Evolutionary conservation across 148 eudicot species (phyloP).

Genomic region (Linanthus parryae): DNA sequence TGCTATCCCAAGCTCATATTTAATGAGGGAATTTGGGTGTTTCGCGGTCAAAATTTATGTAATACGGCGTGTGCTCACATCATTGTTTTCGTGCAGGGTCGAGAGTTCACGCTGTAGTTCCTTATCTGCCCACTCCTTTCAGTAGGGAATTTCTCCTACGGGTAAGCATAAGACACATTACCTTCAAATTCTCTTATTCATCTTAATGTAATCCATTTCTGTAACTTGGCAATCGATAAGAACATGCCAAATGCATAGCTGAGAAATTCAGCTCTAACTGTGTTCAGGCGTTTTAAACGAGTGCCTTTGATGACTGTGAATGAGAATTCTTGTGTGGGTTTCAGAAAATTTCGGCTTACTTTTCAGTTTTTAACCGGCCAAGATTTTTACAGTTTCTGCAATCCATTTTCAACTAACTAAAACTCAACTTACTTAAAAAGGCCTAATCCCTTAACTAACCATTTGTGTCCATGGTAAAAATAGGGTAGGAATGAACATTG

Average conservation of each 20-base stretch:
- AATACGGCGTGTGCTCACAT: background rate
- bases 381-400: background rate
- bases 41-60: background rate
- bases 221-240: background rate
- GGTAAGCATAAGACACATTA: constrained; percentile 14
- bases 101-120: constrained; percentile 12
- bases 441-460: background rate
- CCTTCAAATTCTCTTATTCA: background rate
- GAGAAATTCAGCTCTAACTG: no score
- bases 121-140: constrained; percentile 2
- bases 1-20: background rate
- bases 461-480: background rate
- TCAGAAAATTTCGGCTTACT: background rate
- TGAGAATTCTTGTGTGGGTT: background rate
- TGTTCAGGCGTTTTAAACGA: no score
- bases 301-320: background rate
- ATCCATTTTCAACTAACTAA: background rate
- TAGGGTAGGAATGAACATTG: constrained; percentile 12
- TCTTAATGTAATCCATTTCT: background rate
- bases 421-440: background rate
- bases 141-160: constrained; percentile 3
- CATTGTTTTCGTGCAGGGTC: constrained; percentile 14
- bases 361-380: background rate
- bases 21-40: background rate
- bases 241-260: no score